phyloP scores from a whole-genome alignment of 306 rosid species.

The Cicer pinnatifidum region DNA sequence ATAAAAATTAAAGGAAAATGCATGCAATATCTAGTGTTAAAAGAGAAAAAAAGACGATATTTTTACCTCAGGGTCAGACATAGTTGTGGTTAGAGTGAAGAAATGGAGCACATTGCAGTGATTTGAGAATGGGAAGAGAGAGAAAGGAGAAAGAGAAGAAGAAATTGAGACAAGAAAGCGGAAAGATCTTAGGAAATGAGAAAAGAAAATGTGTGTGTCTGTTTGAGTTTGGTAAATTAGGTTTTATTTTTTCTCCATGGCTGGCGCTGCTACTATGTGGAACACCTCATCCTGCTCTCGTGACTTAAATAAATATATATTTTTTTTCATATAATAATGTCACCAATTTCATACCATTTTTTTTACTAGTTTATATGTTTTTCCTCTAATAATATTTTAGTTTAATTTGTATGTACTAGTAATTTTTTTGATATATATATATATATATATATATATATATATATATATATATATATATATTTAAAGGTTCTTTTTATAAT shows the following conservation, averaged over 20 bases:
- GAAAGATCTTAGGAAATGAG: conserved; percentile 44
- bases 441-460: too few relatives aligned
- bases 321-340: not conserved
- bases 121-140: conserved; percentile 33
- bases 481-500: too few relatives aligned
- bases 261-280: conserved; percentile 43
- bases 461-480: too few relatives aligned
- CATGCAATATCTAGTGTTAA: conserved; percentile 37
- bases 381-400: too few relatives aligned
- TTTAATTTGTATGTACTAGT: too few relatives aligned
- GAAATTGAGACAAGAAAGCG: conserved; percentile 25
- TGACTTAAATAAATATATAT: conserved; percentile 43
- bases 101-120: conserved; percentile 47
- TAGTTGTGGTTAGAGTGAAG: conserved; percentile 39
- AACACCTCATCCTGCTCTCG: conserved; percentile 40
- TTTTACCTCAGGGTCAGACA: conserved; percentile 54
- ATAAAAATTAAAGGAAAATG: conserved; percentile 22
- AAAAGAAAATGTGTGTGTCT: conserved; percentile 24
- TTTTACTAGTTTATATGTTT: not conserved
- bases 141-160: not conserved
- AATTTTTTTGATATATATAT: too few relatives aligned
- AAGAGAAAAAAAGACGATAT: not conserved
- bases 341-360: conserved; percentile 8
- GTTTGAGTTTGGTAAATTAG: conserved; percentile 71
- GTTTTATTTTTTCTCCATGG: conserved; percentile 53